Evolutionary conservation across 495 filamentous ascomycete genomes (phyloP), one percentile per base, ranked within the genome.

Genomic region (Penicillium fimorum): DNA sequence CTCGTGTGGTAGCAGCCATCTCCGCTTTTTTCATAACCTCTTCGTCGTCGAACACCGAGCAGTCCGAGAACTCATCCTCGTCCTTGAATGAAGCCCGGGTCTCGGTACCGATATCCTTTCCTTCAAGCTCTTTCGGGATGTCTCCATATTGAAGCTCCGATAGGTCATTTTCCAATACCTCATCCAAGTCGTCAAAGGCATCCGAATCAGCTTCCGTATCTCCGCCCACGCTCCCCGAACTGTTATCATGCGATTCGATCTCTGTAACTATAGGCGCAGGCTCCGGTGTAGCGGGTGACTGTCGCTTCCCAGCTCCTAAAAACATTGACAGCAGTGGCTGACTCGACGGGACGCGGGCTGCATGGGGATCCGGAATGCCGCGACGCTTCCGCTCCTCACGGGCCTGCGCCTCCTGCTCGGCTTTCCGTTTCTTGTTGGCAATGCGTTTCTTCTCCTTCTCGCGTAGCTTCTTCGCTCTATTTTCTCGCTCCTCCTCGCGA

Each of bases 281-380:
- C 6, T 33, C 50, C 7, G 55, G 29, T 5, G 11, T 45, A 42
- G 27, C 42, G 18, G 40, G 41, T 11, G 47, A 37, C 2, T 56
- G 37, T 1, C 12, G 37, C 29, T 59, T 60, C 25, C 33, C 38
- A 53, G 63, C 63, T 18, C 58, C 65, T 32, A 79, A 59, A 49
- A 82, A 82, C 18, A 62, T 71, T 20, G 73, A 74, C 22, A 82
- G 68, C 43, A 72, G 60, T 6, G 73, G 73, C 58, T 81, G 79
- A 56, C 79, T 82, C 2, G 77, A 70, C 24, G 78, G 66, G 30
- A 80, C 71, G 48, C 63, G 68, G 20, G 57, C 25, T 15, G 61
- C 70, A 65, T 69, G 61, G 0, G 73, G 76, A 66, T 82, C 75
- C 5, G 78, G 75, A 8, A 79, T 27, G 0, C 77, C 78, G 6